Conservation (phyloP, 1,284 basidiomycete genomes). For the Caloboletus firmus region DNA sequence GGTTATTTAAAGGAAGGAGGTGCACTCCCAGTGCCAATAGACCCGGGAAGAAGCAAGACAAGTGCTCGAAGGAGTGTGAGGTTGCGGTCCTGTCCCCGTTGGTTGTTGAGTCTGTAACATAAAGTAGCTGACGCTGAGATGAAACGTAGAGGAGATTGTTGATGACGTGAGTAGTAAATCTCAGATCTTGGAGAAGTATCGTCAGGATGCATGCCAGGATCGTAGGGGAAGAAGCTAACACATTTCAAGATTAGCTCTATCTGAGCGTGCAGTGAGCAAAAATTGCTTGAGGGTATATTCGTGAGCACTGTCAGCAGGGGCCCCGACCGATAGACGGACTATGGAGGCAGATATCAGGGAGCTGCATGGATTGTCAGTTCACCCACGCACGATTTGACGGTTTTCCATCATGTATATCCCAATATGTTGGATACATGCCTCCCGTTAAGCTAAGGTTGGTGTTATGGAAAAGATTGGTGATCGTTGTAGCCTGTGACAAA, state of each 20-base stretch:
- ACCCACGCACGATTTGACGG: slow-evolving; percentile 42
- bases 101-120: slow-evolving; percentile 58
- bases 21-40: slow-evolving; percentile 72
- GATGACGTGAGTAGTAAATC: slow-evolving; percentile 59
- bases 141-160: slow-evolving; percentile 66
- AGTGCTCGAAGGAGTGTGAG: slow-evolving; percentile 65
- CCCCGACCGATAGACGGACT: slow-evolving; percentile 61
- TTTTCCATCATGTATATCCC: slow-evolving; percentile 45
- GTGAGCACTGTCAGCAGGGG: slow-evolving; percentile 66
- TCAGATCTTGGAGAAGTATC: slow-evolving; percentile 52
- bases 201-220: slow-evolving; percentile 6
- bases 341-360: slow-evolving; percentile 4
- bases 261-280: slow-evolving; percentile 59
- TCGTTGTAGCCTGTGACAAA: slow-evolving; percentile 44
- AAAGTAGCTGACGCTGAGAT: slow-evolving; percentile 63
- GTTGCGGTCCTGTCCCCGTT: slow-evolving; percentile 35
- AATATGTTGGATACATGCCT: slow-evolving; percentile 57
- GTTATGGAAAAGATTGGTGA: slow-evolving; percentile 49
- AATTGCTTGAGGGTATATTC: slow-evolving; percentile 78
- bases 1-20: slow-evolving; percentile 54
- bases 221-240: slow-evolving; percentile 45
- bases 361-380: background rate
- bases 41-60: slow-evolving; percentile 78
- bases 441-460: slow-evolving; percentile 45
- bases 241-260: slow-evolving; percentile 58